Evolutionary conservation across 2,329 filamentous ascomycete genomes (phyloP).

Genomic region (Nothopassalora personata): DNA sequence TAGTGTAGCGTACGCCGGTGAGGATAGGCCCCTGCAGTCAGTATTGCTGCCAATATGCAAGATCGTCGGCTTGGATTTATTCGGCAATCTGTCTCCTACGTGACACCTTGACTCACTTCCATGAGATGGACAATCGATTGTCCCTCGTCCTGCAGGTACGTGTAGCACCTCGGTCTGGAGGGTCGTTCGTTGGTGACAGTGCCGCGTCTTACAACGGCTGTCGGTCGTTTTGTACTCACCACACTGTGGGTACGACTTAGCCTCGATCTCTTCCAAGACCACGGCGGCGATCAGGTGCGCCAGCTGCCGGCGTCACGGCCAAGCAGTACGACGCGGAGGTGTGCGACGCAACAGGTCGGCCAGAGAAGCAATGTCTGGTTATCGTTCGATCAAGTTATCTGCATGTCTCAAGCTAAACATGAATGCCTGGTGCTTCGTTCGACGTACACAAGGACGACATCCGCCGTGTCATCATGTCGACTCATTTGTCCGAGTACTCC

Average conservation of each 20-base stretch:
- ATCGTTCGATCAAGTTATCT: background rate
- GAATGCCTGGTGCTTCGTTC: background rate
- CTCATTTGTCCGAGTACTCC: background rate
- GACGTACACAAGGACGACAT: background rate
- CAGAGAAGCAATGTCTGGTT: background rate
- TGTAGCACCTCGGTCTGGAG: background rate
- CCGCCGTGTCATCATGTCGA: background rate
- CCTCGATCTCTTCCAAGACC: background rate
- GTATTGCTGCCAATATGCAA: background rate
- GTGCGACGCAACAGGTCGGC: background rate
- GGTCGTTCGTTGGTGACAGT: background rate
- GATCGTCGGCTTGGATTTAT: background rate
- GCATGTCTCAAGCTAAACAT: background rate
- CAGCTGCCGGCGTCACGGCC: background rate
- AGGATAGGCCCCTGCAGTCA: background rate
- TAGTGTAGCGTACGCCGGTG: background rate
- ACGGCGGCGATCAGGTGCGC: background rate
- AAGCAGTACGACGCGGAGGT: background rate
- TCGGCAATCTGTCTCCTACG: too few species aligned
- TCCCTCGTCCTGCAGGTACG: background rate
- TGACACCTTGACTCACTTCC: too few species aligned
- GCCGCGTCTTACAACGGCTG: background rate
- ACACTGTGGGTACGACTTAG: background rate
- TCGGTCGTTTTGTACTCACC: background rate
- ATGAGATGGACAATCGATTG: too few species aligned